Evolutionary conservation across 305 asterid species (phyloP).

Genomic region (Andrographis paniculata): DNA sequence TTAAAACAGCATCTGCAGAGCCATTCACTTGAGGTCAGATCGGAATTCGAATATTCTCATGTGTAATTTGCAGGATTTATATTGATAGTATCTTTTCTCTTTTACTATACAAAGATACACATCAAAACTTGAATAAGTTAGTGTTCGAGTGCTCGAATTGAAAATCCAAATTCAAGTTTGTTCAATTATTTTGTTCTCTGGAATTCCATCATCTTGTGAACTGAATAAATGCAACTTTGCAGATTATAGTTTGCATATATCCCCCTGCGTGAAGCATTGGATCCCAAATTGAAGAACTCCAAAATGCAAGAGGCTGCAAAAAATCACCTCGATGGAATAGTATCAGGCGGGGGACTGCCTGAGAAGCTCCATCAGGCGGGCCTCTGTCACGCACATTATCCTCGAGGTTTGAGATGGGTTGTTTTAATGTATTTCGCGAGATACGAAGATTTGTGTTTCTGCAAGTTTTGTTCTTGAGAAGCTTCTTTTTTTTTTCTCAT

Average conservation of each 20-base stretch:
- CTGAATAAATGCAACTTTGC: slow-evolving; percentile 21
- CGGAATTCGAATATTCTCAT: not conserved
- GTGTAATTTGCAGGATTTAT: not conserved
- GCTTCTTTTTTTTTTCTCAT: slow-evolving; percentile 12
- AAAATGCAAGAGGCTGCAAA: slow-evolving; percentile 77
- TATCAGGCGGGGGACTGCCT: slow-evolving; percentile 99
- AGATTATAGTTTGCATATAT: slow-evolving; percentile 25
- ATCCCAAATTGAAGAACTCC: slow-evolving; percentile 92
- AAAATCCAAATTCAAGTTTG: no score
- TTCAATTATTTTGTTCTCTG: not conserved
- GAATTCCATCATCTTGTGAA: not conserved
- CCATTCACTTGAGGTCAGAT: slow-evolving; percentile 64
- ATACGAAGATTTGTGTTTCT: no score
- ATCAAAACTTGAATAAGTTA: no score
- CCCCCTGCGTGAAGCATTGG: slow-evolving; percentile 93
- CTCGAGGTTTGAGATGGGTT: slow-evolving; percentile 49
- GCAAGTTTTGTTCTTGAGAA: no score
- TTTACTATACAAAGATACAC: no score
- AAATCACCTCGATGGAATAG: slow-evolving; percentile 72
- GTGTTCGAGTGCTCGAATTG: no score
- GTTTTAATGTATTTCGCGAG: no score
- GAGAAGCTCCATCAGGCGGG: slow-evolving; percentile 98
- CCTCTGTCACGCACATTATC: slow-evolving; percentile 70
- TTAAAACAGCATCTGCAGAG: slow-evolving; percentile 91
- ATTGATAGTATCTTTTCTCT: not conserved